Percentiles rank a stretch among this genome's conserved stretches.
phyloP scores from a whole-genome alignment of 345 rosid genomes.

The Hypericum androsaemum region DNA sequence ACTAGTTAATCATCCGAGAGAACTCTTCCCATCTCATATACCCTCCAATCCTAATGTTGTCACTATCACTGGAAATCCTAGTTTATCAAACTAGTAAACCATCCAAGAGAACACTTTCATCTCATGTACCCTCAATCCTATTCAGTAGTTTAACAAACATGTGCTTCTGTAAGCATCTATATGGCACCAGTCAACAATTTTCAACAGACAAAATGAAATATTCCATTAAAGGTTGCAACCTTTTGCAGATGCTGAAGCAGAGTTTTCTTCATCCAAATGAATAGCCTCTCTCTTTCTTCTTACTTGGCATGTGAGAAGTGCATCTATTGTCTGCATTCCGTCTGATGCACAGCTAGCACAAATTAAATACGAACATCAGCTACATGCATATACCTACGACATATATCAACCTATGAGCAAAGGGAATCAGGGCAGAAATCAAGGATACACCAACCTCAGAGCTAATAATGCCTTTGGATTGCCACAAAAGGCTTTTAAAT shows the following conservation, averaged over 20 bases:
- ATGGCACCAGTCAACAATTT: too few relatives aligned
- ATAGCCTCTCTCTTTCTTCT: conserved; percentile 52
- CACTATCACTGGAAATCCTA: too few relatives aligned
- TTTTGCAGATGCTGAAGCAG: conserved; percentile 29
- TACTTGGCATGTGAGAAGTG: conserved; percentile 66
- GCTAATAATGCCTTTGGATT: conserved; percentile 70
- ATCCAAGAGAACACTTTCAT: too few relatives aligned
- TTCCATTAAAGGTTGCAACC: conserved; percentile 33
- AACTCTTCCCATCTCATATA: too few relatives aligned
- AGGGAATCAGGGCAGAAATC: conserved; percentile 11
- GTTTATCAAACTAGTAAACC: too few relatives aligned
- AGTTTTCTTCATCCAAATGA: conserved; percentile 21
- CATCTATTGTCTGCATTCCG: conserved; percentile 67
- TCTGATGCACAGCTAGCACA: conserved; percentile 73
- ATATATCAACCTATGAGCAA: not conserved
- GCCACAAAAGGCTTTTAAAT: conserved; percentile 59
- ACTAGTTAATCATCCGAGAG: too few relatives aligned
- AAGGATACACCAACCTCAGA: conserved; percentile 50
- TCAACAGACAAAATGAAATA: not conserved
- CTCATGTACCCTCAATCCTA: too few relatives aligned
- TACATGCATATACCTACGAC: not conserved
- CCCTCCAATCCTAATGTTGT: too few relatives aligned
- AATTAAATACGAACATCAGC: conserved; percentile 18
- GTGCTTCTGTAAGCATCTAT: too few relatives aligned
- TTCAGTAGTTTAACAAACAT: too few relatives aligned